phyloP scores from a whole-genome alignment of 2,329 filamentous ascomycete species.

The Claviceps sorghi region DNA sequence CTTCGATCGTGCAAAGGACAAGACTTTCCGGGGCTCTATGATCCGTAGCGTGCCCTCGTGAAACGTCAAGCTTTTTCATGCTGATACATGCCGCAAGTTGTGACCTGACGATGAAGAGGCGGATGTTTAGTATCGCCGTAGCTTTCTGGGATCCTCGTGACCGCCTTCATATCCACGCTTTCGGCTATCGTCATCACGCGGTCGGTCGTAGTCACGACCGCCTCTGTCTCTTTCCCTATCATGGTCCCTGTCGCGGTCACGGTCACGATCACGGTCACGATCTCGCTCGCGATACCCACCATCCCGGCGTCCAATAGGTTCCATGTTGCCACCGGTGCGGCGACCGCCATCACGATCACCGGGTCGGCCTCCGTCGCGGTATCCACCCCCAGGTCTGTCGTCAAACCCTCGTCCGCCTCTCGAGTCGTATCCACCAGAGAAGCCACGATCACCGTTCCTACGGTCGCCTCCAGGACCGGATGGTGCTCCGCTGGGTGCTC shows the following conservation, averaged over 20 bases:
- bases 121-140: slow-evolving; percentile 43
- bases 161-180: slow-evolving; percentile 63
- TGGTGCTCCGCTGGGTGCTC: slow-evolving; percentile 41
- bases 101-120: neutral
- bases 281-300: slow-evolving; percentile 36
- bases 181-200: slow-evolving; percentile 42
- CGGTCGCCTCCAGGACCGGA: slow-evolving; percentile 42
- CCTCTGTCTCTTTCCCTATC: slow-evolving; percentile 16
- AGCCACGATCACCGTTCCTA: slow-evolving; percentile 24
- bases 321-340: slow-evolving; percentile 64
- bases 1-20: neutral
- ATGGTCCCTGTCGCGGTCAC: slow-evolving; percentile 27
- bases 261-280: slow-evolving; percentile 44
- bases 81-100: neutral
- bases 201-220: slow-evolving; percentile 32
- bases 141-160: slow-evolving; percentile 62
- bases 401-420: slow-evolving; percentile 43
- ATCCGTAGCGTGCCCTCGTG: neutral
- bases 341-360: slow-evolving; percentile 22
- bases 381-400: slow-evolving; percentile 36
- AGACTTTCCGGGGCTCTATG: neutral
- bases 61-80: neutral
- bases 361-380: slow-evolving; percentile 25
- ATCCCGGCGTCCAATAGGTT: slow-evolving; percentile 60
- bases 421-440: slow-evolving; percentile 37